Percentiles rank a stretch among this genome's conserved stretches.
phyloP scores from a whole-genome alignment of 495 filamentous ascomycete genomes.

The Aspergillus egyptiacus region DNA sequence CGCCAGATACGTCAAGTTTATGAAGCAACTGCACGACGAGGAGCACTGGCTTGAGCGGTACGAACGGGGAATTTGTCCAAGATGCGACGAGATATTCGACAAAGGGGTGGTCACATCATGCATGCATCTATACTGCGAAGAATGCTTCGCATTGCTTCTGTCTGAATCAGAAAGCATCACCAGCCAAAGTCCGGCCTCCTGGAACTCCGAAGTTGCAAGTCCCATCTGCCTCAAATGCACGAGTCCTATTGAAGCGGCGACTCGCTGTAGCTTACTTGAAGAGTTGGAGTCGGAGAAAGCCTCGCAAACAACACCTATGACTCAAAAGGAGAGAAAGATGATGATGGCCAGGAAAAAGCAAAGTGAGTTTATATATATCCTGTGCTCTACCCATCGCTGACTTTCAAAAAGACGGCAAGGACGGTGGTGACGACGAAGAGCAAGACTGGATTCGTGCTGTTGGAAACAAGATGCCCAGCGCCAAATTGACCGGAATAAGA shows the following conservation, averaged over 20 bases:
- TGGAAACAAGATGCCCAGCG: conserved; percentile 17
- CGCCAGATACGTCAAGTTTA: conserved; percentile 23
- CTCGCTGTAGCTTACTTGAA: neutral
- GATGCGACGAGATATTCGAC: conserved; percentile 25
- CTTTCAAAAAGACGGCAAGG: neutral
- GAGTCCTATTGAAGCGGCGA: conserved; percentile 10
- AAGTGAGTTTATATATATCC: too few species aligned
- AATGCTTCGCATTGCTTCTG: conserved; percentile 33
- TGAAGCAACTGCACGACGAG: conserved; percentile 21
- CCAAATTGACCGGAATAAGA: conserved; percentile 26
- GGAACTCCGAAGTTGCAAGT: conserved; percentile 11
- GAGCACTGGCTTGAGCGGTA: conserved; percentile 26
- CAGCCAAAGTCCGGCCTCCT: neutral
- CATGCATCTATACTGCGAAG: conserved; percentile 43
- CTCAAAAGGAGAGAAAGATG: neutral
- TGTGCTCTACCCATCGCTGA: too few species aligned
- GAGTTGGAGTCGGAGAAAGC: neutral
- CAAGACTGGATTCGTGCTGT: conserved; percentile 27
- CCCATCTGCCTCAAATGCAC: conserved; percentile 21
- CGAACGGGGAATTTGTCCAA: conserved; percentile 29
- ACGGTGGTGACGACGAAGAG: conserved; percentile 6
- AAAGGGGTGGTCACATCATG: conserved; percentile 39
- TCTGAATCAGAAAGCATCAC: conserved; percentile 12
- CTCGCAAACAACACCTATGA: neutral
- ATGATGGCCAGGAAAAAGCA: conserved; percentile 6